phyloP scores from a whole-genome alignment of 106 monocot species.

The Acorus gramineus region DNA sequence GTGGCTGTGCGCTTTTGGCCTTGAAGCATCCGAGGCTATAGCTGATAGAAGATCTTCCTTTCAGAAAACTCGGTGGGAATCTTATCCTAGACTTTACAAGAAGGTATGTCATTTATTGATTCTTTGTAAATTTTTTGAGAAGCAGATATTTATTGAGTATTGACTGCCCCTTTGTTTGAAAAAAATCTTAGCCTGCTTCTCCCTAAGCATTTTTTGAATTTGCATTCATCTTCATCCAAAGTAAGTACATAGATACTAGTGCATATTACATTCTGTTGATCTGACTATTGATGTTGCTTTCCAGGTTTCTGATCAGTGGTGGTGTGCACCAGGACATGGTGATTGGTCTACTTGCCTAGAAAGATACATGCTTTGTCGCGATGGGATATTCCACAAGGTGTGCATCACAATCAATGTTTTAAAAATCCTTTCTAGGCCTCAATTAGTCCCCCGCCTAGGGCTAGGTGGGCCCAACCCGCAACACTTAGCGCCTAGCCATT shows the following conservation, averaged over 20 bases:
- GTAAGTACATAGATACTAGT: too few species aligned
- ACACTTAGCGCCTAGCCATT: too few species aligned
- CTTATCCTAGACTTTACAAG: constrained; percentile 78
- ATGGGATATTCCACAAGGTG: constrained; percentile 93
- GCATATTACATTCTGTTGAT: too few species aligned
- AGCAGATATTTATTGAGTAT: not conserved
- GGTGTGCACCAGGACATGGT: constrained; percentile 96
- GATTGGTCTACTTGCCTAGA: constrained; percentile 94
- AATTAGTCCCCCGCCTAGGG: too few species aligned
- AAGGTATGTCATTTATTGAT: constrained; percentile 25
- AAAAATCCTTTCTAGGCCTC: not conserved
- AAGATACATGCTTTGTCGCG: constrained; percentile 76
- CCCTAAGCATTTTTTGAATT: too few species aligned
- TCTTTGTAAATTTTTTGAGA: not conserved
- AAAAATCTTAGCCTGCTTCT: too few species aligned
- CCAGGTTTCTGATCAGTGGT: constrained; percentile 95
- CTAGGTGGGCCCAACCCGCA: too few species aligned
- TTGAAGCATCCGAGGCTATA: constrained; percentile 80
- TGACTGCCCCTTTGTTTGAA: not conserved
- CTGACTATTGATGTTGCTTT: not conserved
- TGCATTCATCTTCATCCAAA: too few species aligned
- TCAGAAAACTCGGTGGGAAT: constrained; percentile 70
- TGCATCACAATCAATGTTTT: not conserved
- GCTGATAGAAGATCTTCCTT: constrained; percentile 68
- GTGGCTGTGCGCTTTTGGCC: constrained; percentile 85